Evolutionary conservation across 2,329 filamentous ascomycete species (phyloP).

Genomic region (Stachybotrys elegans): DNA sequence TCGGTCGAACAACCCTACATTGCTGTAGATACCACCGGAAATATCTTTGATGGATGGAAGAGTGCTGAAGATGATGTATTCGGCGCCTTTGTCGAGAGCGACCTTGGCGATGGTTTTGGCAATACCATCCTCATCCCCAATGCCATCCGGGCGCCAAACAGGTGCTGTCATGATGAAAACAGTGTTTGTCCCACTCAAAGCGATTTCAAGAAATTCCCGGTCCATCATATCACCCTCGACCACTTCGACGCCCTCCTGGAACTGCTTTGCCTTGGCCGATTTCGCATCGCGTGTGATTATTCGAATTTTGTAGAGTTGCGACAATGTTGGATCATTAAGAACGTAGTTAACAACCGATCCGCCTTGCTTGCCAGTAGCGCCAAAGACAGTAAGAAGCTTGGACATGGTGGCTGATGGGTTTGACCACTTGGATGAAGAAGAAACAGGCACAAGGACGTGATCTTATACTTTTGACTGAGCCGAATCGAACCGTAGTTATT

Average conservation of each 20-base stretch:
- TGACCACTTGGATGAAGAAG: no score
- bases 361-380: slow-evolving; percentile 49
- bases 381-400: slow-evolving; percentile 39
- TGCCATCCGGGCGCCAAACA: slow-evolving; percentile 25
- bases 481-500: no score
- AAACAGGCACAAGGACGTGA: no score
- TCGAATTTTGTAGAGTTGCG: slow-evolving; percentile 40
- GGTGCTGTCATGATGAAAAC: slow-evolving; percentile 44
- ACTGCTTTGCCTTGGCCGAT: slow-evolving; percentile 24
- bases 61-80: slow-evolving; percentile 36
- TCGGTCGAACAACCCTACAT: slow-evolving; percentile 40
- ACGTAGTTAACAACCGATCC: slow-evolving; percentile 40
- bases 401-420: no score
- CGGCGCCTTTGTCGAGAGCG: slow-evolving; percentile 28
- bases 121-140: slow-evolving; percentile 28
- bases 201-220: slow-evolving; percentile 30
- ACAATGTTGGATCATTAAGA: slow-evolving; percentile 37
- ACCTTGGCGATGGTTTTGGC: slow-evolving; percentile 35
- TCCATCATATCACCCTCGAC: slow-evolving; percentile 35
- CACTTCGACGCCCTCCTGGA: slow-evolving; percentile 25
- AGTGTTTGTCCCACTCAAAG: slow-evolving; percentile 38
- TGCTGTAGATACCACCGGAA: slow-evolving; percentile 26
- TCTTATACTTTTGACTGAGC: no score
- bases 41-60: slow-evolving; percentile 27
- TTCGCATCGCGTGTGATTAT: slow-evolving; percentile 42